Evolutionary conservation across 2,329 filamentous ascomycete species (phyloP), one percentile per base, ranked within the genome.

Genomic region (Alternaria longipes): DNA sequence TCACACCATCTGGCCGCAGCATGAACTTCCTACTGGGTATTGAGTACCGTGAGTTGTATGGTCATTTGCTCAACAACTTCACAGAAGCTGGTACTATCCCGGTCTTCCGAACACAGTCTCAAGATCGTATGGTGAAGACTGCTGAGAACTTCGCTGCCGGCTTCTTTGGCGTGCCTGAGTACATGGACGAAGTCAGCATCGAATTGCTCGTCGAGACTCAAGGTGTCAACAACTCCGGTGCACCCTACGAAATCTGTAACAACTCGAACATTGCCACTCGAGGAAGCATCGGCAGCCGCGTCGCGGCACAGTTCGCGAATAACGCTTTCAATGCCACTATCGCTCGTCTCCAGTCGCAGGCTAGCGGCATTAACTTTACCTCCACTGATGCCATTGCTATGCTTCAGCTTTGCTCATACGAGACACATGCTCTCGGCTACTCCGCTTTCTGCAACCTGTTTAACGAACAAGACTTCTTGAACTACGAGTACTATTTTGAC

Each of bases 401-500:
- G 79, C 75, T 82, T 7, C 77, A 82, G 45, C 68, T 76, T 8
- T 76, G 72, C 60, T 70, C 72, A 1, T 74, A 76, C 56, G 73
- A 76, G 49, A 75, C 72, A 30, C 72, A 74, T 28, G 79, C 80
- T 0, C 76, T 82, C 2, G 81, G 81, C 24, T 82, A 80, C 64
- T 82, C 80, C 0, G 67, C 76, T 3, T 82, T 82, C 70, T 83
- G 81, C 63, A 44, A 59, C 6, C 71, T 83, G 9, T 83, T 82
- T 68, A 80, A 68, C 47, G 70, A 81, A 45, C 65, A 81, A 55
- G 81, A 83, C 57, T 83, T 79, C 59, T 30, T 81, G 9, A 81
- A 81, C 60, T 81, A 78, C 56, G 81, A 82, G 53, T 82, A 83
- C 66, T 81, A 76, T 67, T 81, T 76, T 62, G 81, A 83, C 57